phyloP scores from a whole-genome alignment of 2,329 filamentous ascomycete species.

The Colletotrichum horii region DNA sequence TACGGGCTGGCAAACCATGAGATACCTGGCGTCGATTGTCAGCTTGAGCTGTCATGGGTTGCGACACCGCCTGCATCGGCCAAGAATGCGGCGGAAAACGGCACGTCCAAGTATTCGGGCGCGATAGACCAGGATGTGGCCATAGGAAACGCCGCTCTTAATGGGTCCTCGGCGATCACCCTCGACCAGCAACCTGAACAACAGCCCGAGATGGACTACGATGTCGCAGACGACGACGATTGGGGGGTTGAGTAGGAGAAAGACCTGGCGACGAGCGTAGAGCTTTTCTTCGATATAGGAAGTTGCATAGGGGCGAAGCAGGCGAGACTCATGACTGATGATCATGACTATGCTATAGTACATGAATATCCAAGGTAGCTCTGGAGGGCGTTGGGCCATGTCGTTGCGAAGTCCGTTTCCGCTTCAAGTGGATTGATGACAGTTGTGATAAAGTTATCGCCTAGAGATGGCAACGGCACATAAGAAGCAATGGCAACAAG shows the following conservation, averaged over 20 bases:
- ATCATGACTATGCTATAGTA: not conserved
- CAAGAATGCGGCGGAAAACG: slow-evolving; percentile 12
- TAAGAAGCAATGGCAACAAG: not conserved
- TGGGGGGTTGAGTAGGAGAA: slow-evolving; percentile 39
- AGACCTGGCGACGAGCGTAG: not conserved
- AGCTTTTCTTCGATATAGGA: not conserved
- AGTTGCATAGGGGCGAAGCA: not conserved
- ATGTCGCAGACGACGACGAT: slow-evolving; percentile 56
- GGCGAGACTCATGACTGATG: not conserved
- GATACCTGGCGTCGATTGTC: slow-evolving; percentile 66
- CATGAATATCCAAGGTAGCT: not conserved
- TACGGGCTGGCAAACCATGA: slow-evolving; percentile 60
- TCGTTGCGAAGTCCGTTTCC: not conserved
- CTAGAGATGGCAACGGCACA: not conserved
- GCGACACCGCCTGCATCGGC: slow-evolving; percentile 32
- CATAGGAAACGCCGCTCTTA: slow-evolving; percentile 14
- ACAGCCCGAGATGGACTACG: slow-evolving; percentile 56
- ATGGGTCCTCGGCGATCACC: slow-evolving; percentile 17
- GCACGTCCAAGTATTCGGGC: not conserved
- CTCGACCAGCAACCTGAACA: slow-evolving; percentile 32
- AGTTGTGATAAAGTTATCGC: not conserved
- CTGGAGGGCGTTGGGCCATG: not conserved
- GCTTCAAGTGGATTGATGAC: not conserved
- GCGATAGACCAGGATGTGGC: slow-evolving; percentile 18
- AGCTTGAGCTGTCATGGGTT: slow-evolving; percentile 71